These are phyloP conservation scores for Talaromyces islandicus DNA, from an alignment of 2,329 filamentous ascomycete genomes.

Conservation along the genomic window DNA sequence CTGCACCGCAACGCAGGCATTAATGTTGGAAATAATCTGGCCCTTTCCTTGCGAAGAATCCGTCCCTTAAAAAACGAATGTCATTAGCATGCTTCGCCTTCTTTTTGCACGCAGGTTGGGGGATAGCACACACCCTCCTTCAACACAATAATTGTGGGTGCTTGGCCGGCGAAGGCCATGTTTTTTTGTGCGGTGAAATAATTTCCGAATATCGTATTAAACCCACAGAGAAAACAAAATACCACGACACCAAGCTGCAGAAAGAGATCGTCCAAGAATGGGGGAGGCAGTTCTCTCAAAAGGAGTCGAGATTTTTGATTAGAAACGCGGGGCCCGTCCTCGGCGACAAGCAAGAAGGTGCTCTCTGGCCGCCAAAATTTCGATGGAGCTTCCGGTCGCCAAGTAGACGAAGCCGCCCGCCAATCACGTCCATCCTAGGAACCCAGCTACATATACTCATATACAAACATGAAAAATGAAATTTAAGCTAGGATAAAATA, in stretches of 20 bases:
- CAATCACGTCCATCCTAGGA: constrained; percentile 19
- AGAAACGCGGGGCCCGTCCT: constrained; percentile 22
- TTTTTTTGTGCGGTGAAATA: constrained; percentile 20
- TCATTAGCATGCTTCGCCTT: constrained; percentile 14
- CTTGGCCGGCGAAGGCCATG: constrained; percentile 97
- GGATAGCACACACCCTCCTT: constrained; percentile 71
- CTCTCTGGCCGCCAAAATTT: constrained; percentile 31
- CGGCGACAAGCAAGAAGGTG: constrained; percentile 7
- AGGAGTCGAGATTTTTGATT: neutral
- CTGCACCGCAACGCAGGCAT: constrained; percentile 94
- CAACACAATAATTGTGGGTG: constrained; percentile 95
- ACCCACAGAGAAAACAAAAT: constrained; percentile 9
- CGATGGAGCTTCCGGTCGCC: constrained; percentile 31
- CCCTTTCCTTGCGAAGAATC: constrained; percentile 96
- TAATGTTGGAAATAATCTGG: constrained; percentile 96
- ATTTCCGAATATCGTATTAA: constrained; percentile 8
- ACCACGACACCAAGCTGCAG: neutral
- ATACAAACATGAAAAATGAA: neutral
- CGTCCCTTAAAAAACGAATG: constrained; percentile 60
- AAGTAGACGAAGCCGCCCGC: constrained; percentile 21
- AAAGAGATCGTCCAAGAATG: neutral
- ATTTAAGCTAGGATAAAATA: neutral
- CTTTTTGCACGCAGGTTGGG: constrained; percentile 16
- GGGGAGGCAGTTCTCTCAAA: neutral
- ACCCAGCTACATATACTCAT: neutral